Conservation (phyloP, 192 early-diverging fungal genomes). For the Entrophospora sp. region DNA sequence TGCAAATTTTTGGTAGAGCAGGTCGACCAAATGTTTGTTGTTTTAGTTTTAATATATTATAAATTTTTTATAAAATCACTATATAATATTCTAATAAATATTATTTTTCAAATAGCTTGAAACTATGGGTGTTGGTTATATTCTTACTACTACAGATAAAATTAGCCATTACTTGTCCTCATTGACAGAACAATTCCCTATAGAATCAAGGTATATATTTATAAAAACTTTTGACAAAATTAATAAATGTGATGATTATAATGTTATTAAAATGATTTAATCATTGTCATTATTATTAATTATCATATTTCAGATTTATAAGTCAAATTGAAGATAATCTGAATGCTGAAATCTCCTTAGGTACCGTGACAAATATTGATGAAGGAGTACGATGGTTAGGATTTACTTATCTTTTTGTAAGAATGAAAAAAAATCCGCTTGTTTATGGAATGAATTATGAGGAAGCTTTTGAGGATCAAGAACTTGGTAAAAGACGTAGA, state of each 20-base stretch:
- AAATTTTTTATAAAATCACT: not conserved
- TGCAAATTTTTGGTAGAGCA: conserved; percentile 99
- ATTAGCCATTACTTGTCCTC: conserved; percentile 86
- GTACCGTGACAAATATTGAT: conserved; percentile 90
- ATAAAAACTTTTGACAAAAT: not conserved
- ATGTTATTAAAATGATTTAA: not conserved
- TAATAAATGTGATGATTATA: not conserved
- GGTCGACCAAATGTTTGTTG: conserved; percentile 67
- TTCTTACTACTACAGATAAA: conserved; percentile 90
- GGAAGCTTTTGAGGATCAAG: conserved; percentile 69
- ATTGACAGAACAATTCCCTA: conserved; percentile 94
- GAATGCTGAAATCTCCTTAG: conserved; percentile 94
- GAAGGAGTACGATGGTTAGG: conserved; percentile 96
- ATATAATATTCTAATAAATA: conserved; percentile 6
- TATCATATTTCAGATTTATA: conserved; percentile 50
- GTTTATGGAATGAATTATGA: conserved; percentile 83
- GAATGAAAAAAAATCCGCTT: conserved; percentile 93
- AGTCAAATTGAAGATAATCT: conserved; percentile 83
- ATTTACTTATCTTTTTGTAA: conserved; percentile 93
- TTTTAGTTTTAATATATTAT: not conserved
- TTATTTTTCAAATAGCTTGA: conserved; percentile 58
- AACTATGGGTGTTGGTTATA: conserved; percentile 85
- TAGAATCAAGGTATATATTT: conserved; percentile 67
- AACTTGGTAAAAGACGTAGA: conserved; percentile 66
- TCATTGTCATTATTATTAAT: conserved; percentile 1